Evolutionary conservation across 2,329 filamentous ascomycete genomes (phyloP).

Genomic region (Ascochyta fabae): DNA sequence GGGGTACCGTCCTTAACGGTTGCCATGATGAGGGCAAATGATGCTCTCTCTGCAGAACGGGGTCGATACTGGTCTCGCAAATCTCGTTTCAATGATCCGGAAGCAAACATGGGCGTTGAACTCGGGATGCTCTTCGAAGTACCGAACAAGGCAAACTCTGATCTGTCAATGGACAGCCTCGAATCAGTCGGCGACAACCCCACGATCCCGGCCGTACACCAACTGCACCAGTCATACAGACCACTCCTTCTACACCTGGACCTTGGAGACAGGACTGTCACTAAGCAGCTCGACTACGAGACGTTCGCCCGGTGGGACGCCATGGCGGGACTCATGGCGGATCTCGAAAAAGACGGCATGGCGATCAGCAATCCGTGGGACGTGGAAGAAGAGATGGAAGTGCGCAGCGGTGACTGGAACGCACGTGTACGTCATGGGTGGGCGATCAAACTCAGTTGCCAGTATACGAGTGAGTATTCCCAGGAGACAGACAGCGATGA

Average conservation of each 20-base stretch:
- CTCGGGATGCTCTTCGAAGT: no score
- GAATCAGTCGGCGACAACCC: no score
- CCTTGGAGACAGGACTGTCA: slow-evolving; percentile 3
- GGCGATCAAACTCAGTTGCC: slow-evolving; percentile 15
- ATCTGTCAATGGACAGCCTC: no score
- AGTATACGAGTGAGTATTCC: background rate
- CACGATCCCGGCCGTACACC: no score
- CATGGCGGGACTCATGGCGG: slow-evolving; percentile 76
- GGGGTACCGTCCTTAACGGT: no score
- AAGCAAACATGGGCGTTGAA: no score
- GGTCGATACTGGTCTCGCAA: no score
- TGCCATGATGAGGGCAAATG: no score
- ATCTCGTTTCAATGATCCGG: no score
- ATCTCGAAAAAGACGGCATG: slow-evolving; percentile 92
- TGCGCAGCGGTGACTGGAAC: slow-evolving; percentile 77
- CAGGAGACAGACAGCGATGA: background rate
- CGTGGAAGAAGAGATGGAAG: slow-evolving; percentile 77
- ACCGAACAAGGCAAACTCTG: no score
- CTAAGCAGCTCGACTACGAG: slow-evolving; percentile 18
- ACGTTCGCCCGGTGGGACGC: slow-evolving; percentile 20
- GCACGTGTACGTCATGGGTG: slow-evolving; percentile 22
- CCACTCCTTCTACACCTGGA: slow-evolving; percentile 2
- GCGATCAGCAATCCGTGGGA: slow-evolving; percentile 74
- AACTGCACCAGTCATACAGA: no score
- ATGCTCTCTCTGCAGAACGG: no score